These are phyloP conservation scores for Monosporozyma unispora DNA, from an alignment of 805 yeast species.

Conservation along the genomic window DNA sequence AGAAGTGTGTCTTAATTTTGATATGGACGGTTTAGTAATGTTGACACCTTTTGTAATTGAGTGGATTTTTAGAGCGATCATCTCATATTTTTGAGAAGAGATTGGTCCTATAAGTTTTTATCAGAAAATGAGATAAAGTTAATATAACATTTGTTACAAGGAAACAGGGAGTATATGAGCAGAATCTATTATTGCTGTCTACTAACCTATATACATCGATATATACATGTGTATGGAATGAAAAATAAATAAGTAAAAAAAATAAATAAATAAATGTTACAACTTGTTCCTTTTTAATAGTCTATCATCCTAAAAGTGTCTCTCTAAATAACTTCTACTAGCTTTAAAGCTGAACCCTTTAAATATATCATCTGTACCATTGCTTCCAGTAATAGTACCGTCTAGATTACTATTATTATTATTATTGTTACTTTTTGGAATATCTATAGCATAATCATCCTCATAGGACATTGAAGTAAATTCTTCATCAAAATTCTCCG, in stretches of 20 bases:
- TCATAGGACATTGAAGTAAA: slow-evolving; percentile 59
- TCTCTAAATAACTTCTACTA: slow-evolving; percentile 29
- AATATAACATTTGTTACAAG: no score
- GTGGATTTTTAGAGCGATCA: no score
- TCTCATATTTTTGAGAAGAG: no score
- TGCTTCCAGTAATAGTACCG: background rate
- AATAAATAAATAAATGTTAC: no score
- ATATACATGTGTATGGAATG: background rate
- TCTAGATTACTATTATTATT: slow-evolving; percentile 1
- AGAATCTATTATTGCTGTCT: background rate
- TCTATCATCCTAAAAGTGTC: no score
- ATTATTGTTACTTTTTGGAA: background rate
- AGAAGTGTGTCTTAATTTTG: no score
- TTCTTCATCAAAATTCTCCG: slow-evolving; percentile 76
- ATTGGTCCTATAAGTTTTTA: no score
- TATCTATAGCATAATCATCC: slow-evolving; percentile 2
- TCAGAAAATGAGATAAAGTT: no score
- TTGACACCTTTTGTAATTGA: no score
- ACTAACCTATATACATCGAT: background rate
- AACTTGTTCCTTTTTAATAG: background rate
- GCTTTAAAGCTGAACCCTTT: slow-evolving; percentile 33
- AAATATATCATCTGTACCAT: slow-evolving; percentile 18
- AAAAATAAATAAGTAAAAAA: background rate
- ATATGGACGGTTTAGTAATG: no score
- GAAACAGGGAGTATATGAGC: no score